Percentiles rank a stretch among this genome's conserved stretches.
Conservation (phyloP, 176 grass and related monocot species). For the Aegilops tauschii region DNA sequence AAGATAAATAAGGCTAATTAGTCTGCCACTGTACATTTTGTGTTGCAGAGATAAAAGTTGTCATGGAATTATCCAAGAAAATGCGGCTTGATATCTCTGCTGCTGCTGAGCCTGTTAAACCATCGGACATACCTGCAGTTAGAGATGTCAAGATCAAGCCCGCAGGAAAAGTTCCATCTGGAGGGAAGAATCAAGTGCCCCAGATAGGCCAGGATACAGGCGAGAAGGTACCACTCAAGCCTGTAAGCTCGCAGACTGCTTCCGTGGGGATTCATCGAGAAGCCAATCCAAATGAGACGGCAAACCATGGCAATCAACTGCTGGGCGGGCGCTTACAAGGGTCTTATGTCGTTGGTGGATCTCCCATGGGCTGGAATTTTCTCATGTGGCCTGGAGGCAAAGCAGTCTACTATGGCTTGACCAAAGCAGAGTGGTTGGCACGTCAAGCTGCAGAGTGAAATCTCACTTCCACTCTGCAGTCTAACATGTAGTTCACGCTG, state of each 20-base stretch:
- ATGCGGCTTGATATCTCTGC: conserved; percentile 33
- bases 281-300: conserved; percentile 6
- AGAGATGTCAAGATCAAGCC: conserved; percentile 21
- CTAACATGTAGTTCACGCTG: background rate
- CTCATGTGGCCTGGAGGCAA: conserved; percentile 66
- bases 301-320: conserved; percentile 37
- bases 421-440: conserved; percentile 51
- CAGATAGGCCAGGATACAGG: conserved; percentile 7
- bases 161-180: background rate
- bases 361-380: conserved; percentile 82
- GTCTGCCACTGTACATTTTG: background rate
- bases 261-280: conserved; percentile 2
- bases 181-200: conserved; percentile 24
- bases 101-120: conserved; percentile 31
- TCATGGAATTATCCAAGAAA: conserved; percentile 63
- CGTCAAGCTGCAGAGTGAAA: conserved; percentile 39
- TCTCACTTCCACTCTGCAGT: background rate
- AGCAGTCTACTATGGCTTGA: conserved; percentile 56
- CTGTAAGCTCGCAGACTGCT: conserved; percentile 12
- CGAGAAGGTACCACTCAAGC: conserved; percentile 20
- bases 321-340: conserved; percentile 41
- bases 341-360: conserved; percentile 81
- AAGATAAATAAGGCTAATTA: background rate
- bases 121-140: background rate
- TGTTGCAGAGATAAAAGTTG: conserved; percentile 52